A percentile compares a stretch with the other conserved stretches of the same genome.
Conservation (phyloP, 2,329 filamentous ascomycete species). For the Claviceps sorghi region DNA sequence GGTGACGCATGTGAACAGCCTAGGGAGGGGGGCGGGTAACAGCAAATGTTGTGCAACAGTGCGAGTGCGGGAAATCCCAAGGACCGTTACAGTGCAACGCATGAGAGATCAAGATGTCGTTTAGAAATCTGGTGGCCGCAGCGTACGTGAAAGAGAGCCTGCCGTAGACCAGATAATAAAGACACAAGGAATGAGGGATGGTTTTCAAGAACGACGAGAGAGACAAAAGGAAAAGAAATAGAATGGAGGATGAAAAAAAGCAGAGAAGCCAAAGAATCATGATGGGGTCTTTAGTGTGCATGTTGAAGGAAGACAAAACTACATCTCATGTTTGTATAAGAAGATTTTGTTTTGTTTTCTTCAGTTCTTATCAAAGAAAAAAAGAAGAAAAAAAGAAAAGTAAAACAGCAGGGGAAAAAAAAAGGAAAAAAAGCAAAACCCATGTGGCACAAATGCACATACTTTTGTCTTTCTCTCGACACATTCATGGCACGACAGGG, state of each 20-base stretch:
- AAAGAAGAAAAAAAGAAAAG: neutral
- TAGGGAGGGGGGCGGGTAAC: neutral
- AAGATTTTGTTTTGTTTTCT: too few relatives aligned
- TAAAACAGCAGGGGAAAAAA: neutral
- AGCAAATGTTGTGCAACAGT: constrained; percentile 4
- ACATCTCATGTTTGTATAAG: neutral
- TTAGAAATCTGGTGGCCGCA: too few relatives aligned
- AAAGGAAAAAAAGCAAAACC: neutral
- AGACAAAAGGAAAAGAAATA: neutral
- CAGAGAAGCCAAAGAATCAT: neutral
- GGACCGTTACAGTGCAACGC: neutral
- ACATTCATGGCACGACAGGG: constrained; percentile 63
- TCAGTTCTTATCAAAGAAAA: neutral
- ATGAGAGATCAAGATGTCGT: neutral
- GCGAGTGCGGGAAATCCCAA: neutral
- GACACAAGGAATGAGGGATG: neutral
- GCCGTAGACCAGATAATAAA: neutral
- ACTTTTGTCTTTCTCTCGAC: constrained; percentile 74
- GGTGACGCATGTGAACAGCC: neutral
- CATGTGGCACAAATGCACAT: constrained; percentile 14
- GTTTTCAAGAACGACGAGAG: neutral
- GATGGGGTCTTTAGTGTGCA: neutral
- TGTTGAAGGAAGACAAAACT: neutral
- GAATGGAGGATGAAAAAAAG: neutral
- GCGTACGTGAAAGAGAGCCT: too few relatives aligned